Conservation (phyloP, 2,329 filamentous ascomycete species). For the Pseudomassariella vexata region DNA sequence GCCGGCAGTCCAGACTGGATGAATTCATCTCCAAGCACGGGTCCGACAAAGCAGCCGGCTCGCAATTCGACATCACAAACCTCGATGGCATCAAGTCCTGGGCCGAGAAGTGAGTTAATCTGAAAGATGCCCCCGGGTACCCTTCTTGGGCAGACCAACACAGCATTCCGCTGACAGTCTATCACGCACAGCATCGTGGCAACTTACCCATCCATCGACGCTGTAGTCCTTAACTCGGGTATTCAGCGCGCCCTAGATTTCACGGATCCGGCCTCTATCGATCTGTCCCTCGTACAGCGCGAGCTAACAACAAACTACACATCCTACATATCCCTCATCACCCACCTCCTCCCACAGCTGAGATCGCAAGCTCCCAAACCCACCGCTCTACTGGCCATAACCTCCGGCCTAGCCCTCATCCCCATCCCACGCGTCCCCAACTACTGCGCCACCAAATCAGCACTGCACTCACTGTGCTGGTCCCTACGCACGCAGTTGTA, state of each 20-base stretch:
- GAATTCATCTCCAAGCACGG: slow-evolving; percentile 3
- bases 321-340: slow-evolving; percentile 31
- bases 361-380: slow-evolving; percentile 8
- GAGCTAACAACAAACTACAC: slow-evolving; percentile 37
- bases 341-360: slow-evolving; percentile 34
- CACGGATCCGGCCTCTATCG: slow-evolving; percentile 28
- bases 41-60: slow-evolving; percentile 5
- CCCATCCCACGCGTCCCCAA: slow-evolving; percentile 39
- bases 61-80: slow-evolving; percentile 3
- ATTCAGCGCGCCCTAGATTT: slow-evolving; percentile 35
- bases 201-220: slow-evolving; percentile 36
- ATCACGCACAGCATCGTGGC: slow-evolving; percentile 16
- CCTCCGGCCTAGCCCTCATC: slow-evolving; percentile 39
- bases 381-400: slow-evolving; percentile 27
- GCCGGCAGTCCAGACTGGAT: slow-evolving; percentile 43
- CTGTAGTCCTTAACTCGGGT: slow-evolving; percentile 40
- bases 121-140: background rate
- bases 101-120: slow-evolving; percentile 25
- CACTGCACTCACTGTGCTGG: slow-evolving; percentile 41
- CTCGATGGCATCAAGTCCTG: slow-evolving; percentile 13
- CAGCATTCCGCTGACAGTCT: background rate
- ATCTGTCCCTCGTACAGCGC: slow-evolving; percentile 24
- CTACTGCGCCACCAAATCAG: slow-evolving; percentile 50
- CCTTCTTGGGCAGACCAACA: background rate
- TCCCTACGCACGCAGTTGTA: slow-evolving; percentile 35